Evolutionary conservation across 495 filamentous ascomycete species (phyloP).

Genomic region (Cairneyella variabilis): DNA sequence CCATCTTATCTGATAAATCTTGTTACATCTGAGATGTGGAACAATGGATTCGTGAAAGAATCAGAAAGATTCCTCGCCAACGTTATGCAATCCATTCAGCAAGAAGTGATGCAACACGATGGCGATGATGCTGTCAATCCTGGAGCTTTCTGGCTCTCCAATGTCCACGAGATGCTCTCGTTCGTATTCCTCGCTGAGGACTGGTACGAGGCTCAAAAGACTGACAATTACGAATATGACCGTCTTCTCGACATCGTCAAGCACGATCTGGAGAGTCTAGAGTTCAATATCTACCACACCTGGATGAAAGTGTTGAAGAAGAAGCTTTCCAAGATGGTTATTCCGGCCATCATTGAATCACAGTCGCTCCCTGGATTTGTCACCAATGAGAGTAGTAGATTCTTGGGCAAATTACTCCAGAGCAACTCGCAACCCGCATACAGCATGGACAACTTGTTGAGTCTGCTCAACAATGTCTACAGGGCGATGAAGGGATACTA

Average conservation of each 20-base stretch:
- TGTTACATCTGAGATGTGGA: constrained; percentile 99
- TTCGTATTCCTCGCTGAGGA: constrained; percentile 99
- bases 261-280: constrained; percentile 94
- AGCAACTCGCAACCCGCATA: constrained; percentile 84
- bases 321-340: constrained; percentile 98
- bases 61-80: constrained; percentile 98
- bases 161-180: constrained; percentile 99
- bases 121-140: constrained; percentile 97
- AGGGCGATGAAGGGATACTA: constrained; percentile 98
- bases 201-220: constrained; percentile 99
- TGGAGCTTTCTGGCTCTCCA: constrained; percentile 98
- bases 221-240: constrained; percentile 98
- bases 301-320: constrained; percentile 99
- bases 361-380: constrained; percentile 98
- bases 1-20: constrained; percentile 98
- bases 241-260: constrained; percentile 97
- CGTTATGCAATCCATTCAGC: constrained; percentile 99
- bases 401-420: constrained; percentile 93
- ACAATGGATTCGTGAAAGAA: constrained; percentile 99
- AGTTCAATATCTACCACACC: constrained; percentile 99
- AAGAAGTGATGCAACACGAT: constrained; percentile 98
- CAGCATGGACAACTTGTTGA: constrained; percentile 98
- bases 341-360: constrained; percentile 97
- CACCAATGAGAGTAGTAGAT: constrained; percentile 95
- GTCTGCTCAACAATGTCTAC: constrained; percentile 94